Evolutionary conservation across 352 stramenopile genomes (phyloP), one percentile per base, ranked within the genome.

Genomic region (Halophytophthora polymorphica): DNA sequence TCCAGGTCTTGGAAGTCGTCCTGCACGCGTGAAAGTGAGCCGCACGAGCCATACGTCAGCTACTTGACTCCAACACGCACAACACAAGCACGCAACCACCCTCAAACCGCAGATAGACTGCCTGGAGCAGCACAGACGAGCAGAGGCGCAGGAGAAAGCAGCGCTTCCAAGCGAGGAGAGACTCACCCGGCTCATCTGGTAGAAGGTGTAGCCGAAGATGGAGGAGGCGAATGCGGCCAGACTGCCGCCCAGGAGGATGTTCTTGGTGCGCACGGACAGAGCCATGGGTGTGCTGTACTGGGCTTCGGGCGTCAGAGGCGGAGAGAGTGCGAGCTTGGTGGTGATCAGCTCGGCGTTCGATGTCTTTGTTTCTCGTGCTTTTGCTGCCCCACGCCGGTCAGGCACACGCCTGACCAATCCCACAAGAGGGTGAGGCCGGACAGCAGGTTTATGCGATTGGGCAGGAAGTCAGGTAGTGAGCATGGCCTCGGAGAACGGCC

Each of bases 1-100:
- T 93, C 79, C 53, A 93, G 51, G 50, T 86, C 82, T 37, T 83
- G 80, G 48, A 93, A 93, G 45, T 93, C 82, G 46, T 93, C 82
- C 82, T 93, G 53, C 19, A 50, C 8, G 39, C 19, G 10, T 28
- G 0, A 55, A 52, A 34, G 15, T 33, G 23, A 45, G 3, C 28
- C 58, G 11, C 15, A 45, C 7, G 34, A 36, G 37, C 1, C 17
- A 28, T 10, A 31, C 25, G 25, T 31, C 25, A 31, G 25, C 25
- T 8, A 31, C 25, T 31, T 8, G 4, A 31, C 25, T 31, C 25
- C 25, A 31, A 8, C 10, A 36, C n/a, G n/a, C n/a, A 47, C 19
- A 23, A 23, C 45, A 40, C 50, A 5, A 35, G 22, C 7, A 43
- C 14, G 1, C 18, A 38, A 33, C 18, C 29, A 23, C 12, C 28